Conservation (phyloP, 2,329 filamentous ascomycete species). For the Phialocephala subalpina region DNA sequence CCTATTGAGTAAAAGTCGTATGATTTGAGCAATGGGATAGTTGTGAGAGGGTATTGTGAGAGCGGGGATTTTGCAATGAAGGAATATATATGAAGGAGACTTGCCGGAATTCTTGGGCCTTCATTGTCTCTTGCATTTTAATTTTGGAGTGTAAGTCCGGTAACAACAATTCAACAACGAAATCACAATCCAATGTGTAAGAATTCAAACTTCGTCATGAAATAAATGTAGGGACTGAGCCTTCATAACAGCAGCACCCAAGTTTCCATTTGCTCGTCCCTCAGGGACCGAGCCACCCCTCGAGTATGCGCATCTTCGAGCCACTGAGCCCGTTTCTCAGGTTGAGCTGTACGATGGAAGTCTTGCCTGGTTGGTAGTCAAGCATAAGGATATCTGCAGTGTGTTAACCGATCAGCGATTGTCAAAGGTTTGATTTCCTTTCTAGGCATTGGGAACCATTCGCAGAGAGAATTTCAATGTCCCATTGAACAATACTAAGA, state of each 20-base stretch:
- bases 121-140: neutral
- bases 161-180: neutral
- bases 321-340: constrained; percentile 52
- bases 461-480: too few relatives aligned
- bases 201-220: too few relatives aligned
- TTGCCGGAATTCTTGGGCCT: neutral
- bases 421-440: constrained; percentile 48
- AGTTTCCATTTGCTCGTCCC: constrained; percentile 51
- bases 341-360: constrained; percentile 57
- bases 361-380: constrained; percentile 56
- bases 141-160: too few relatives aligned
- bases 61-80: neutral
- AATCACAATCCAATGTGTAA: neutral
- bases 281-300: constrained; percentile 51
- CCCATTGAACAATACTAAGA: too few relatives aligned
- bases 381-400: constrained; percentile 54
- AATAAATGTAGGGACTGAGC: too few relatives aligned
- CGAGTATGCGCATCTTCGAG: constrained; percentile 53
- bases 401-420: constrained; percentile 55
- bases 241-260: constrained; percentile 34
- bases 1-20: too few relatives aligned
- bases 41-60: too few relatives aligned
- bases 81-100: neutral
- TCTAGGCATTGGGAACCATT: too few relatives aligned
- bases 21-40: too few relatives aligned